Evolutionary conservation across 2,329 filamentous ascomycete genomes (phyloP), one percentile per base, ranked within the genome.

Genomic region (Huntiella abstrusa): DNA sequence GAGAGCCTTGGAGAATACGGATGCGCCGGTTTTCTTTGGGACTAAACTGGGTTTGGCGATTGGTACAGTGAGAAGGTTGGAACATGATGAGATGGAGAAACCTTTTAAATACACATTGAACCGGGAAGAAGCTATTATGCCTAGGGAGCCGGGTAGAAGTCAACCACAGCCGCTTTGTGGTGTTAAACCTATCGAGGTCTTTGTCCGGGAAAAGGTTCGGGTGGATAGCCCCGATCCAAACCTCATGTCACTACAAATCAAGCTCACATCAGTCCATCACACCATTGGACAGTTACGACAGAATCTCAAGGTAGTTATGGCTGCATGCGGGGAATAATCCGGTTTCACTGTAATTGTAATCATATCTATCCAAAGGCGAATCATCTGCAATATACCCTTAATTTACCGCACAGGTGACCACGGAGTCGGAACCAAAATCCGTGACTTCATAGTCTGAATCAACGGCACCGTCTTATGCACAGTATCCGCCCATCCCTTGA

Each of bases 401-500:
- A 37, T 40, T 49, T 70, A 94, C 52, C 80, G 80, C 51, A 95
- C 85, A 3, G 91, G 87, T 52, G 85, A 94, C 91, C 91, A 98
- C 6, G 86, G 83, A 80, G 95, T 87, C 10, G 91, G 85, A 51
- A 96, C 79, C 58, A 98, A 62, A 56, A 98, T 86, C 55, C 83
- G 74, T 58, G 85, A 93, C 73, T 91, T 85, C 91, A 98, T 98
- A 49, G 69, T 78, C 67, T 95, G 87, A 56, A 98, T 98, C 52
- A 98, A 71, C 32, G 91, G 91, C 41, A 98, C 91, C 1, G 91
- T 98, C 73, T 93, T 95, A 69, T 98, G 91, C 34, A 96, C 91
- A 17, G 88, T 95, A 58, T 95, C 84, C 45, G 83, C 85, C 91
- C 91, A 98, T 40, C 91, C 91, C 58, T 94, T 83, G 36, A 93